These are phyloP conservation scores for Ganoderma sinense DNA, from an alignment of 1,284 basidiomycete species.

Conservation along the genomic window DNA sequence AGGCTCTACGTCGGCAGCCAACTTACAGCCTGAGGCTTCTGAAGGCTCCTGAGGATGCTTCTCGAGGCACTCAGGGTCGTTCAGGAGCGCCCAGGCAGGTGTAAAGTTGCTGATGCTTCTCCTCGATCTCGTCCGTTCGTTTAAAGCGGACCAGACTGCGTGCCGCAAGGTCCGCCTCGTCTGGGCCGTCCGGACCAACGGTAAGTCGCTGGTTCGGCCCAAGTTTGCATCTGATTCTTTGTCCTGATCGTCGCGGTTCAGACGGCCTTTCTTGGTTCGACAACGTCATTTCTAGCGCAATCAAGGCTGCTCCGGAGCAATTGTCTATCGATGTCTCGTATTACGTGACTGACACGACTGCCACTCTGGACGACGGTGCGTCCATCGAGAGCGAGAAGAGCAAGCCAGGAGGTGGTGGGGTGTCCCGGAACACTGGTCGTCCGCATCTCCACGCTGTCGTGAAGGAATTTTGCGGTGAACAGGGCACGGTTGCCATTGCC, in stretches of 20 bases:
- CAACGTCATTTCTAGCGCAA: constrained; percentile 19
- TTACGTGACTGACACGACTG: constrained; percentile 8
- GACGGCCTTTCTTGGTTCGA: constrained; percentile 37
- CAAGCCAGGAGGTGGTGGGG: constrained; percentile 18
- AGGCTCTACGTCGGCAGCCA: too few species aligned
- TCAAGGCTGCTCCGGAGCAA: constrained; percentile 1
- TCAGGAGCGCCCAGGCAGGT: too few species aligned
- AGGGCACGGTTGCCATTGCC: constrained; percentile 32
- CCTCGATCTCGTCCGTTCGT: constrained; percentile 34
- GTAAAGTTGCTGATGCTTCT: too few species aligned
- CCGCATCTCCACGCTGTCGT: constrained; percentile 27
- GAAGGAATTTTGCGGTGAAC: constrained; percentile 24
- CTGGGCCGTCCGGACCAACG: constrained; percentile 34
- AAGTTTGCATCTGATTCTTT: not conserved
- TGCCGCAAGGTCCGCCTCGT: constrained; percentile 36
- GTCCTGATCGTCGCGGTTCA: constrained; percentile 7
- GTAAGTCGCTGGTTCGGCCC: constrained; percentile 24
- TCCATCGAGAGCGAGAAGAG: constrained; percentile 6
- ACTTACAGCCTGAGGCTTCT: too few species aligned
- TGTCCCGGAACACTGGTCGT: constrained; percentile 29
- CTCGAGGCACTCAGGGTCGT: too few species aligned
- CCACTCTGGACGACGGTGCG: not conserved
- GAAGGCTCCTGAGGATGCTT: too few species aligned
- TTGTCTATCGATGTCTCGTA: constrained; percentile 14
- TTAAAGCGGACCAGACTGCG: constrained; percentile 15